phyloP scores from a whole-genome alignment of 805 yeast species.

The Lipomyces sp. region DNA sequence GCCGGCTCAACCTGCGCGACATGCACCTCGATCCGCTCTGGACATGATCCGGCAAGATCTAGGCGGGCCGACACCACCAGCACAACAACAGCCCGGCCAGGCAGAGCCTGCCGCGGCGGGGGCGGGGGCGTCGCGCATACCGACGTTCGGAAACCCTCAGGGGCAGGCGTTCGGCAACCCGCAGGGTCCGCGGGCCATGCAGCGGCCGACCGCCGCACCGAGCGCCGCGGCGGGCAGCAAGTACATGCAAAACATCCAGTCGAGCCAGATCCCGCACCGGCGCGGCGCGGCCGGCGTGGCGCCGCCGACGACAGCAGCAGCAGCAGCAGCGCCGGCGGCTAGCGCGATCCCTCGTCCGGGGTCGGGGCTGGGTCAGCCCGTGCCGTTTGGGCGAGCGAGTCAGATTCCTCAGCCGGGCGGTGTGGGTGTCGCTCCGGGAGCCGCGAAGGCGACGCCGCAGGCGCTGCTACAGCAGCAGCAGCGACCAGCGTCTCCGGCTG shows the following conservation, averaged over 20 bases:
- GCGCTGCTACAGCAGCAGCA: conserved; percentile 1
- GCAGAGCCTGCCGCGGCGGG: no score
- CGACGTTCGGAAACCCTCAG: no score
- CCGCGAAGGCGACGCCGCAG: background rate
- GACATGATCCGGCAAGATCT: no score
- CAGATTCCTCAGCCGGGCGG: conserved; percentile 10
- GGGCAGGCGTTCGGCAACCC: no score
- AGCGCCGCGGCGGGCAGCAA: no score
- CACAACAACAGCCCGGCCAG: no score
- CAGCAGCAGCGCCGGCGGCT: conserved; percentile 7
- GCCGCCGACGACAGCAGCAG: background rate
- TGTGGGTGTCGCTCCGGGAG: background rate
- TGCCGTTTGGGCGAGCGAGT: background rate
- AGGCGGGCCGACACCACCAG: no score
- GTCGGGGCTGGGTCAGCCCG: conserved; percentile 4
- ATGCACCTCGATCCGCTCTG: no score
- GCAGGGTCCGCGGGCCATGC: no score
- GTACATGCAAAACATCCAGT: background rate
- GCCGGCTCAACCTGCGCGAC: no score
- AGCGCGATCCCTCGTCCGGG: conserved; percentile 15
- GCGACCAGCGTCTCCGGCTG: conserved; percentile 1
- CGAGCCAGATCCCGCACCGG: background rate
- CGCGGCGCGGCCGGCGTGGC: background rate
- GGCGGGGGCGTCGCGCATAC: no score
- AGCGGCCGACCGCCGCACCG: no score